Evolutionary conservation across 2,329 filamentous ascomycete genomes (phyloP), one percentile per base, ranked within the genome.

Genomic region (Fusarium sacchari): DNA sequence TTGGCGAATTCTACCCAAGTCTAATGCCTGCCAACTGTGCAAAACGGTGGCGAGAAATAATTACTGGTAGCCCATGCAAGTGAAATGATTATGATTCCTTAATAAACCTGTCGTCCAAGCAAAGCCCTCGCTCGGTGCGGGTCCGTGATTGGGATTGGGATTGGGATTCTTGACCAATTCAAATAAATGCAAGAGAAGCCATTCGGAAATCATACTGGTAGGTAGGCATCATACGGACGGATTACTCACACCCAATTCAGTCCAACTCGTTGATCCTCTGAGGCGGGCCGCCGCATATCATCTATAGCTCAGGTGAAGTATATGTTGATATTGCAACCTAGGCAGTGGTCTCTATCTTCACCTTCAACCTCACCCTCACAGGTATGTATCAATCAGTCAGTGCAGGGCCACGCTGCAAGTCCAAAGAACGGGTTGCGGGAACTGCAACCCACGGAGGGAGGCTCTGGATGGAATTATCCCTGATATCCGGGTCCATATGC

Each of bases 401-500:
- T 24, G 34, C 32, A 57, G 65, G 57, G 40, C 30, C 46, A 43
- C 22, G 39, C 65, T 42, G 58, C 65, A 52, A 57, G 64, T 47
- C 64, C 57, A 55, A 44, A 52, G 57, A 68, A 71, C 70, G 64
- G 71, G 67, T 64, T 60, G 39, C 36, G 36, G 50, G 26, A 64
- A 60, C 39, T 53, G 30, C 37, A 60, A 44, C 42, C 24, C 42
- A 42, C 32, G n/a, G 53, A 69, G 40, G 18, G 60, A 71, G 73
- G 60, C 67, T 69, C 60, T 44, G 36, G 55, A 63, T 44, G 56
- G 44, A 63, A 75, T 64, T 39, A 32, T 62, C 61, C 30, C 30
- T 58, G 43, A 52, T 50, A 50, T 43, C 56, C 61, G 24, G 40
- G 49, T 62, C 69, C 59, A 69, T 64, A 74, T 73, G 75, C 66